phyloP scores from a whole-genome alignment of 2,329 filamentous ascomycete genomes.

The Lasiodiplodia gonubiensis region DNA sequence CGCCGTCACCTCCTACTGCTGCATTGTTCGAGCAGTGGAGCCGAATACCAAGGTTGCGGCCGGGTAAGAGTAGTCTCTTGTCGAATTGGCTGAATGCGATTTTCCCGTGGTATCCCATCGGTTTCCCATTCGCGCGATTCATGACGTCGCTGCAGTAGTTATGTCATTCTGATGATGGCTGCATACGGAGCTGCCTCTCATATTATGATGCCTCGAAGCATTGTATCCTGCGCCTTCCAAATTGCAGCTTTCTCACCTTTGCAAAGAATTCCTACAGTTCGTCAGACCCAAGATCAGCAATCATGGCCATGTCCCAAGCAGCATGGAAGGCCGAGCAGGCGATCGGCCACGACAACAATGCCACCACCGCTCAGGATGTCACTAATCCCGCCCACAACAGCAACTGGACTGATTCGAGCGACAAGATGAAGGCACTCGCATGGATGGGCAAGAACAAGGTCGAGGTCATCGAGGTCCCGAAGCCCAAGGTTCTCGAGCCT shows the following conservation, averaged over 20 bases:
- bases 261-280: neutral
- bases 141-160: conserved; percentile 17
- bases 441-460: conserved; percentile 83
- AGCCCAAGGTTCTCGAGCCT: conserved; percentile 74
- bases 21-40: conserved; percentile 10
- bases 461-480: conserved; percentile 70
- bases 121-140: conserved; percentile 18
- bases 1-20: neutral
- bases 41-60: neutral
- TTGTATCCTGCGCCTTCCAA: neutral
- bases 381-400: conserved; percentile 49
- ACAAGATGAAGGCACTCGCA: conserved; percentile 78
- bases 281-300: conserved; percentile 28
- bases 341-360: conserved; percentile 70
- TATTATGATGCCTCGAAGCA: no score
- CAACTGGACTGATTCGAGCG: conserved; percentile 38
- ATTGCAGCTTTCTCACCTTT: neutral
- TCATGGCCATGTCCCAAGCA: conserved; percentile 68
- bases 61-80: neutral
- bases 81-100: conserved; percentile 14
- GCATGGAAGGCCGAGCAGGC: conserved; percentile 70
- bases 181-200: conserved; percentile 1
- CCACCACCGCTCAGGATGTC: conserved; percentile 71
- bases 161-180: conserved; percentile 13
- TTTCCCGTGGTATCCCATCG: neutral